Evolutionary conservation across 208 protist species (phyloP), one percentile per base, ranked within the genome.

Genomic region (Naegleria lovaniensis): DNA sequence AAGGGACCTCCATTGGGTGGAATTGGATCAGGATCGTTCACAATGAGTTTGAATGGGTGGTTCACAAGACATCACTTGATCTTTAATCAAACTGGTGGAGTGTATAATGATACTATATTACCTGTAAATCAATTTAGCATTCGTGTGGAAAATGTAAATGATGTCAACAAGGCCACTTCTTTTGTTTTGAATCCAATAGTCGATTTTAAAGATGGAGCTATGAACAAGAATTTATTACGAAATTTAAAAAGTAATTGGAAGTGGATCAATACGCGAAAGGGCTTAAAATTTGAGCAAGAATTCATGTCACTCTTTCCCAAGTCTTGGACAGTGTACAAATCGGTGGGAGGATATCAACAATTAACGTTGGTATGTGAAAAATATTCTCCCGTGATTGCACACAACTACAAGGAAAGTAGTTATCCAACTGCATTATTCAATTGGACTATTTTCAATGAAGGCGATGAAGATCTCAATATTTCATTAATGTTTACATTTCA

Each of bases 401-500:
- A 95, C 51, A 95, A 95, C 84, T 95, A 95, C 51, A 5, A 90
- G 88, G 94, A 95, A 40, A 91, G 91, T 38, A 92, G 84, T 3
- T 93, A 93, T 91, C 94, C 94, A 38, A 75, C 36, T 43, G 88
- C 76, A 40, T 88, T 91, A 13, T 95, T 95, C 43, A 90, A 92
- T 43, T 95, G 94, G 93, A 94, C 93, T 55, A 89, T 95, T 40
- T 85, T 91, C n/a, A 93, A 93, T 79, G 25, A 89, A 9, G 38
- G 89, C 33, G 11, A 4, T 39, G 92, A n/a, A 0, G 29, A 86
- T 9, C 90, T 48, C 5, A 83, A 92, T 29, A 79, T 95, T 25
- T 90, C 90, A 39, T 48, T 95, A 36, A 95, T 95, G 94, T 95
- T 95, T 67, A 94, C 94, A 16, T 92, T 94, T 89, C 92, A 95